Percentiles rank a stretch among this genome's conserved stretches.
These are phyloP conservation scores for Suillus plorans DNA, from an alignment of 768 basidiomycete genomes.

Conservation along the genomic window DNA sequence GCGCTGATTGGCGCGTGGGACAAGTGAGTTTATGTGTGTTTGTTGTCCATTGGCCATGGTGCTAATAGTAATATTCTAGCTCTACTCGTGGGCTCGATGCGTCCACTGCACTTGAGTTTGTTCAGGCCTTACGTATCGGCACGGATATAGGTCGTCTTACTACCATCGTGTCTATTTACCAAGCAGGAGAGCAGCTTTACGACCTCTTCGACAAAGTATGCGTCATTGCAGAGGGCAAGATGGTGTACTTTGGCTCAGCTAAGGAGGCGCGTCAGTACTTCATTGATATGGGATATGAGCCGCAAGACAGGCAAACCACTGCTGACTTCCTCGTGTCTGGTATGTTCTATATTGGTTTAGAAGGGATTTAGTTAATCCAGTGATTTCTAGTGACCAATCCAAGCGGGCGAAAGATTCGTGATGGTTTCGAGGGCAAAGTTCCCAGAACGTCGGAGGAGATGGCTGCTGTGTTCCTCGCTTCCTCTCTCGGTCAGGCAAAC, in stretches of 20 bases:
- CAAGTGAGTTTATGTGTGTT: conserved; percentile 33
- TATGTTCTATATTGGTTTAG: conserved; percentile 24
- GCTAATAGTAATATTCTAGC: conserved; percentile 21
- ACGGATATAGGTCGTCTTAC: conserved; percentile 54
- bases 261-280: conserved; percentile 57
- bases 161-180: conserved; percentile 83
- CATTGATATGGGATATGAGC: conserved; percentile 62
- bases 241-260: conserved; percentile 61
- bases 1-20: conserved; percentile 84
- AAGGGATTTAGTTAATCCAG: neutral
- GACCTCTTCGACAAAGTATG: conserved; percentile 71
- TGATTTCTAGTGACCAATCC: conserved; percentile 56
- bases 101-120: conserved; percentile 73
- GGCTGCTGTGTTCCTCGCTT: conserved; percentile 46
- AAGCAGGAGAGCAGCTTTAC: conserved; percentile 73
- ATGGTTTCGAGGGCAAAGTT: conserved; percentile 19
- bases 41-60: neutral
- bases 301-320: conserved; percentile 80
- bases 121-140: conserved; percentile 63
- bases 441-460: conserved; percentile 57
- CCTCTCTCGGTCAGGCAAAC: conserved; percentile 42
- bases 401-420: conserved; percentile 51
- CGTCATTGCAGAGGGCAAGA: conserved; percentile 57
- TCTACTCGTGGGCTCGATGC: conserved; percentile 67
- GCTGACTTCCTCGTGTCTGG: conserved; percentile 74